Base-by-base conservation (phyloP, 176 grass and related monocot genomes). In the bread wheat (Triticum aestivum) region DNA sequence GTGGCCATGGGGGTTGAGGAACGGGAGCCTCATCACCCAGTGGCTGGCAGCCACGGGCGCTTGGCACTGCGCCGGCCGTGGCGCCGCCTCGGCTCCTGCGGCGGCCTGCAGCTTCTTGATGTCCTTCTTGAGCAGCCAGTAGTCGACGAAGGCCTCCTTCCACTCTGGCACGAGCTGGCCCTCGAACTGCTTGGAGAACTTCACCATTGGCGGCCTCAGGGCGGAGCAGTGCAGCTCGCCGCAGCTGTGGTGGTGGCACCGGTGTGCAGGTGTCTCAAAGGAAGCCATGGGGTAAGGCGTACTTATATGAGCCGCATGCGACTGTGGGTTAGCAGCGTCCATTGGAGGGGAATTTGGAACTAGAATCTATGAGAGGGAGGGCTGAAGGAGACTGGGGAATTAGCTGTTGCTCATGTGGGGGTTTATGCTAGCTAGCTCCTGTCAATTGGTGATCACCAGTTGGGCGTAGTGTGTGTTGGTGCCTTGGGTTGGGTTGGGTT, bases 181-280 rank as follows among this genome's bases (percentile, higher is more conserved):
- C 76, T 99, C 97, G 12, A 96, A 94, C 75, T 97, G 94, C 87
- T 94, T 99, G 75, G 97, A 96, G 89, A 99, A 99, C 83, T 99
- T 99, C 61, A 99, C 97, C 97, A 99, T 96, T 84, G 79, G 37
- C 26, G 79, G 37, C 26, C 0, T 39, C 45, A 71, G 69, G 18
- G 75, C 11, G 63, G 21, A 84, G 75, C 34, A 77, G 12, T 88
- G 47, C 73, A 86, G 52, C 51, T 67, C 79, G 52, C 67, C 66
- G 76, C 54, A 78, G 69, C 26, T 44, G 14, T 33, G 51, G 51
- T 54, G 51, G 51, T 54, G 81, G 44, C 2, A 32, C 73, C 29
- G 73, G 49, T 76, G 49, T 23, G 39, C 33, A 15, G 21, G 15
- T 77, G 82, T 82, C 85, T 84, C 81, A 69, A 81, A 58, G 82